Evolutionary conservation across 2,329 filamentous ascomycete genomes (phyloP).

Genomic region (Nannizzia gypsea): DNA sequence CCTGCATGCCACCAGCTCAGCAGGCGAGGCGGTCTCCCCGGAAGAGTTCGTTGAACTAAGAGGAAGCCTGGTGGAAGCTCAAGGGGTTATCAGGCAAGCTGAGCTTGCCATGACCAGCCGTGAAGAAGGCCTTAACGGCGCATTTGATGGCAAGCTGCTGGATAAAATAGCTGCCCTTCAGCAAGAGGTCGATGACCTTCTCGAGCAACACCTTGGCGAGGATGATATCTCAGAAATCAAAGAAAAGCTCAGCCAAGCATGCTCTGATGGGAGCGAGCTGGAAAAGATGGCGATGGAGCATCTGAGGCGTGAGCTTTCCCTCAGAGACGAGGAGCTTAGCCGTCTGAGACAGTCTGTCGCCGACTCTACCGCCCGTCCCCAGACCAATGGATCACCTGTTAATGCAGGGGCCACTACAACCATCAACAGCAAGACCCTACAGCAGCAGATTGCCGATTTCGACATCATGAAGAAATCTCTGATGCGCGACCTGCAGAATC

Average conservation of each 20-base stretch:
- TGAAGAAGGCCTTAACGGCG: constrained; percentile 19
- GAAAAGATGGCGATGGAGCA: constrained; percentile 64
- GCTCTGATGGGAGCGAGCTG: constrained; percentile 60
- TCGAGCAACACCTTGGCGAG: constrained; percentile 66
- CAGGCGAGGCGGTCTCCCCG: constrained; percentile 66
- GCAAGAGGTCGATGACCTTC: constrained; percentile 69
- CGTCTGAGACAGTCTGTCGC: constrained; percentile 71
- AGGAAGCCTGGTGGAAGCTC: constrained; percentile 70
- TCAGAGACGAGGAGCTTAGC: constrained; percentile 69
- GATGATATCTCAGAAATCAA: constrained; percentile 77
- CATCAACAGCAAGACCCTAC: constrained; percentile 76
- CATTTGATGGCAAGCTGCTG: constrained; percentile 57
- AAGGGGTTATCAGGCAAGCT: constrained; percentile 83
- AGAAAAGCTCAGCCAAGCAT: constrained; percentile 61
- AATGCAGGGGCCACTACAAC: constrained; percentile 50
- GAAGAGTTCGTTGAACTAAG: constrained; percentile 70
- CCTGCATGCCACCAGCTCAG: constrained; percentile 62
- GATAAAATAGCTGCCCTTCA: constrained; percentile 61
- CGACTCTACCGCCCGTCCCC: constrained; percentile 27
- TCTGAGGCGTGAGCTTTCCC: constrained; percentile 60
- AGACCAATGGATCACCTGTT: constrained; percentile 41
- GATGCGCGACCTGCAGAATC: constrained; percentile 97
- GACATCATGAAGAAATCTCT: constrained; percentile 99
- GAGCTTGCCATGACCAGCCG: constrained; percentile 72
- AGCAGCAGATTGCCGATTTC: constrained; percentile 97